Conservation (phyloP, 345 rosid genomes). For the Moricandia moricandioides region DNA sequence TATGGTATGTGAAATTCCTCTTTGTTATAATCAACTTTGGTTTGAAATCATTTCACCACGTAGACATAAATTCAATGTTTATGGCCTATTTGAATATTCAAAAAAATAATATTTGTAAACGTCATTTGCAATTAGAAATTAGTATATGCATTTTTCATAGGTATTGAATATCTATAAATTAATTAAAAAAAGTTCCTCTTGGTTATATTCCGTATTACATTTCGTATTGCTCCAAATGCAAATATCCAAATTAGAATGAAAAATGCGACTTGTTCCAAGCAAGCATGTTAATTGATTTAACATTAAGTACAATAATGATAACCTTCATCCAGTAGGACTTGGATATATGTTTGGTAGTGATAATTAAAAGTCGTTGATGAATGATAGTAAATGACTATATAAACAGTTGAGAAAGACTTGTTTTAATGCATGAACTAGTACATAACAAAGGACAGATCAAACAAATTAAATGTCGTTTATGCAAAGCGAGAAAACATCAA, state of each 20-base stretch:
- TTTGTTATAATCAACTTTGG: no score
- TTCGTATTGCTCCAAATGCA: not conserved
- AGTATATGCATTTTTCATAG: no score
- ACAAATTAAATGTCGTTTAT: not conserved
- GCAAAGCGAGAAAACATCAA: not conserved
- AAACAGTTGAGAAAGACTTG: not conserved
- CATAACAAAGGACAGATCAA: not conserved
- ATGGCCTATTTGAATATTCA: no score
- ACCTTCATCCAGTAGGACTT: slow-evolving; percentile 10
- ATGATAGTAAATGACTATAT: not conserved
- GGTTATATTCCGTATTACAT: not conserved
- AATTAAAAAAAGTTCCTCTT: no score
- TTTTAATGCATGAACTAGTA: not conserved
- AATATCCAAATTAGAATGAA: not conserved
- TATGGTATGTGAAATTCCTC: no score
- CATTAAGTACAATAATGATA: slow-evolving; percentile 14
- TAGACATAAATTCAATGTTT: no score
- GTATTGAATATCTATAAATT: no score
- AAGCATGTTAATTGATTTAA: not conserved
- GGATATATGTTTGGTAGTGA: not conserved
- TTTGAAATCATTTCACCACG: no score
- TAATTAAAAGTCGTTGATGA: not conserved
- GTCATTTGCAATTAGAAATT: no score
- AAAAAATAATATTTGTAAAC: no score
- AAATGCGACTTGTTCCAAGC: slow-evolving; percentile 1